These are phyloP conservation scores for Chloranthus sessilifolius DNA, from an alignment of 164 flowering plant genomes.

Conservation along the genomic window DNA sequence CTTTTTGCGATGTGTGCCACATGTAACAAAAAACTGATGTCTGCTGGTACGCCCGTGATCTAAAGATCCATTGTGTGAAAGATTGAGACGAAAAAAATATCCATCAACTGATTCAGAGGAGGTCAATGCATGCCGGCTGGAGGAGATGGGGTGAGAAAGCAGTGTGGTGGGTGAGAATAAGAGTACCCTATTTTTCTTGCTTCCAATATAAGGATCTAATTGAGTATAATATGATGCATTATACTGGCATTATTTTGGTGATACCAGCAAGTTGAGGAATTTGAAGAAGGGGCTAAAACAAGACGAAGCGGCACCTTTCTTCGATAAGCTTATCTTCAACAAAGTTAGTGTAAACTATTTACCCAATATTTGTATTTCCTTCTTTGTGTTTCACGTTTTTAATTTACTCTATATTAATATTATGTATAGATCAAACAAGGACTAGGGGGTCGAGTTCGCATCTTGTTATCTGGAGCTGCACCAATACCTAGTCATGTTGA, in stretches of 20 bases:
- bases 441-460: conserved; percentile 73
- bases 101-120: no score
- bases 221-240: neutral
- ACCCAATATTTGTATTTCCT: neutral
- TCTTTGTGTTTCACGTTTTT: neutral
- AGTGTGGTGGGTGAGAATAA: no score
- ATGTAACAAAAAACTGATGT: no score
- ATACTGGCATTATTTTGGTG: neutral
- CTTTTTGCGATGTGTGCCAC: no score
- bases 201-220: no score
- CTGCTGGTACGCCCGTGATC: no score
- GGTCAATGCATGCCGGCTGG: no score
- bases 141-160: no score
- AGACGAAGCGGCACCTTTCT: conserved; percentile 76
- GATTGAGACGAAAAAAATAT: no score
- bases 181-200: no score
- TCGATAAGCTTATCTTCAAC: conserved; percentile 75
- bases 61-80: no score
- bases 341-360: conserved; percentile 40
- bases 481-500: conserved; percentile 75
- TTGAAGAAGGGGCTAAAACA: conserved; percentile 71
- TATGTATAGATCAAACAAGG: conserved; percentile 56
- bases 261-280: conserved; percentile 70
- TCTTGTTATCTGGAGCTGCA: conserved; percentile 83
- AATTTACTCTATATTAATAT: neutral